phyloP scores from a whole-genome alignment of 805 yeast genomes.

The Candida chauliodis region DNA sequence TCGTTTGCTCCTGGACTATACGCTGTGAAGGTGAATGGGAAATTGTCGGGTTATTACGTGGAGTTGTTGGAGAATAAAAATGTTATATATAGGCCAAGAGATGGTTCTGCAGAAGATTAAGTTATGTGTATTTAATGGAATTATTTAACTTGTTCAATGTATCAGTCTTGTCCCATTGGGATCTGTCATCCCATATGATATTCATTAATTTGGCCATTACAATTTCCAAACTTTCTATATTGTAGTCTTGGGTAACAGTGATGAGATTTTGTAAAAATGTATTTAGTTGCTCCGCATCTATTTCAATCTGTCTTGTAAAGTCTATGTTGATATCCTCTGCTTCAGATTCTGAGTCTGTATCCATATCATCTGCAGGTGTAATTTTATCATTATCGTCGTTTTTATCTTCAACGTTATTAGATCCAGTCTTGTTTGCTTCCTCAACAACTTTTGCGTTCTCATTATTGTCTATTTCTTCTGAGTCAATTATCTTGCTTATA shows the following conservation, averaged over 20 bases:
- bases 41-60: conserved; percentile 81
- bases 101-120: conserved; percentile 75
- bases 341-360: conserved; percentile 29
- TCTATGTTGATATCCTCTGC: conserved; percentile 42
- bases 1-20: conserved; percentile 85
- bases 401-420: neutral
- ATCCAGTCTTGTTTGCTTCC: neutral
- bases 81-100: conserved; percentile 89
- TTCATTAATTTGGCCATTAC: conserved; percentile 66
- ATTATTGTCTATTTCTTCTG: neutral
- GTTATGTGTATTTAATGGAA: conserved; percentile 8
- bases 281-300: conserved; percentile 15
- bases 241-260: conserved; percentile 29
- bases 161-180: conserved; percentile 40
- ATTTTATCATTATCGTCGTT: neutral
- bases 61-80: conserved; percentile 69
- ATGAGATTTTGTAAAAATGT: conserved; percentile 26
- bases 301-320: conserved; percentile 36
- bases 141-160: conserved; percentile 31
- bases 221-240: conserved; percentile 35
- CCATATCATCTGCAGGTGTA: neutral
- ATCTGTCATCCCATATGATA: conserved; percentile 65
- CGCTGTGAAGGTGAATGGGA: conserved; percentile 91
- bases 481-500: neutral
- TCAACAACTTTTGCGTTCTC: neutral